Evolutionary conservation across 257 asterid species (phyloP), one percentile per base, ranked within the genome.

Genomic region (Nicotiana attenuata): DNA sequence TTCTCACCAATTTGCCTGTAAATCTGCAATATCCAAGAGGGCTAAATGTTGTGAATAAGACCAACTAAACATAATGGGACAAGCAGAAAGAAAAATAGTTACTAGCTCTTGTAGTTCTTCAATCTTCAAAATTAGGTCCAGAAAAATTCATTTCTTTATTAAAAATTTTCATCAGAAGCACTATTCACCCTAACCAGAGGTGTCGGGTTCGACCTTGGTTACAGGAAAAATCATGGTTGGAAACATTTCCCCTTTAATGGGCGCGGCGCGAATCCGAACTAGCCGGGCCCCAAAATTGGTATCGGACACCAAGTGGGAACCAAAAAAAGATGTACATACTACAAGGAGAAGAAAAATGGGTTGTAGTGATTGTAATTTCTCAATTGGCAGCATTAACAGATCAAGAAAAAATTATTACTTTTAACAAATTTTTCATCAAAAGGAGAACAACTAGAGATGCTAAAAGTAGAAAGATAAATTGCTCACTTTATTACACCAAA

Each of bases 1-100:
- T 94, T 96, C 86, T 94, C 98, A 57, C 99, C 99, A 81, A 96
- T 91, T 86, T 94, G 86, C 81, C 97, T 91, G 82, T 96, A 96
- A 47, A 96, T 93, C 98, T 96, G 77, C 84, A 86, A 20, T 82
- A 79, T 50, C 47, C 41, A 86, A 75, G 28, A 65, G 77, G 24
- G 4, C 77, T 7, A 24, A 50, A 47, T n/a, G 66, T 76, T 76
- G 13, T 19, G 56, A 47, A 33, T 6, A 57, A 17, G 28, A 57
- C 28, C 53, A 82, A 20, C 2, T 4, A 1, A 26, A 41, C 13
- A 10, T 24, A 47, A 63, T 78, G 33, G 10, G 4, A 71, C 64
- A 81, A 63, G 38, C 57, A 71, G 16, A 24, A 73, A 15, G 2
- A 6, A 73, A 31, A 17, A 11, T 14, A 0, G 63, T 14, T 0